These are phyloP conservation scores for Macrophomina phaseolina DNA, from an alignment of 2,329 filamentous ascomycete species.

Conservation along the genomic window DNA sequence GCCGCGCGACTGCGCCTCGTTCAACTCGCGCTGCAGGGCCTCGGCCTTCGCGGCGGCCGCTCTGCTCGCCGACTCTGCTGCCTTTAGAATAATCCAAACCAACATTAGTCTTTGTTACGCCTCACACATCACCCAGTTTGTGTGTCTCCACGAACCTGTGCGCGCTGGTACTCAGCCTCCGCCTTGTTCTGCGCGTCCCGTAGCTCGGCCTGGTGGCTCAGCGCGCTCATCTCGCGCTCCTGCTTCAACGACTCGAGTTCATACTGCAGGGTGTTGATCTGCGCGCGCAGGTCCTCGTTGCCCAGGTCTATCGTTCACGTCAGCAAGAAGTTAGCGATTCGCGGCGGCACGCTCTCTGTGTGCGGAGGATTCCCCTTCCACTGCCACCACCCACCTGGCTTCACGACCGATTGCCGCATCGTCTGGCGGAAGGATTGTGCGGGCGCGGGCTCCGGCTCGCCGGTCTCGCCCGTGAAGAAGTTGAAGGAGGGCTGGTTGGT, in stretches of 20 bases:
- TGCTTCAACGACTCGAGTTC: slow-evolving; percentile 86
- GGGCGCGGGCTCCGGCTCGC: slow-evolving; percentile 41
- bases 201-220: slow-evolving; percentile 83
- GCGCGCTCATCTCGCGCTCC: slow-evolving; percentile 78
- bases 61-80: slow-evolving; percentile 59
- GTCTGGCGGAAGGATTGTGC: slow-evolving; percentile 50
- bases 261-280: slow-evolving; percentile 86
- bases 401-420: slow-evolving; percentile 49
- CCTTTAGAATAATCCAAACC: slow-evolving; percentile 37
- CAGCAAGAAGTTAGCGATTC: neutral
- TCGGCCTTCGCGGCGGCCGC: slow-evolving; percentile 62
- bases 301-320: slow-evolving; percentile 42
- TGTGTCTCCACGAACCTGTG: slow-evolving; percentile 51
- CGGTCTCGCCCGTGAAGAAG: slow-evolving; percentile 55
- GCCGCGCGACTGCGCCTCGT: slow-evolving; percentile 59
- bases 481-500: slow-evolving; percentile 51
- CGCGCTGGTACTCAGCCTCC: slow-evolving; percentile 81
- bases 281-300: slow-evolving; percentile 84
- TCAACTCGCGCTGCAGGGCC: slow-evolving; percentile 58
- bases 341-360: no score
- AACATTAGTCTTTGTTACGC: neutral
- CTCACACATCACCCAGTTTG: neutral
- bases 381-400: slow-evolving; percentile 34
- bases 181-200: slow-evolving; percentile 79
- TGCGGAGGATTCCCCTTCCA: no score